Base-by-base conservation (phyloP, 2,329 filamentous ascomycete genomes). In the Beauveria australis region DNA sequence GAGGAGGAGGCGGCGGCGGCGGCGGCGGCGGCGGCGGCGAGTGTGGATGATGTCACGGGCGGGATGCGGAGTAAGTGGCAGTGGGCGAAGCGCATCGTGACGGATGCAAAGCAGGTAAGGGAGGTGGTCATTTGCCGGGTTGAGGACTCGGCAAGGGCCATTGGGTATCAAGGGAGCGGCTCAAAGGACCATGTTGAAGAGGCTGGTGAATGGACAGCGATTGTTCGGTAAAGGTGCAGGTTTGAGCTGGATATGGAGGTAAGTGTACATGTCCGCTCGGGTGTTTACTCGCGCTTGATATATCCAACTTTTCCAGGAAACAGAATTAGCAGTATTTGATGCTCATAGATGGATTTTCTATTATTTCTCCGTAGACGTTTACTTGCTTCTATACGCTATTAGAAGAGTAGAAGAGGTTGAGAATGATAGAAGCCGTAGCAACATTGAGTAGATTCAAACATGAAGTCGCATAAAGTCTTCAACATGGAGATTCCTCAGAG, bases 11-110 rank as follows among this genome's bases (percentile, higher is more conserved):
- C n/a, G n/a, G n/a, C n/a, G n/a, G n/a, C n/a, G n/a, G n/a, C n/a
- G n/a, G n/a, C 33, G 33, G 33, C 33, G 33, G 5, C 33, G 33
- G 33, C 30, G 30, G 44, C 16, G 22, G 40, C 44, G n/a, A 46
- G 24, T 14, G 56, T 62, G 33, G 56, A 62, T 22, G 61, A 62
- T 19, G 61, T 62, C 9, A 62, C 61, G 5, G 61, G 61, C 2
- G 28, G 44, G n/a, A 62, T 62, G 61, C 51, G 52, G 33, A 62
- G 61, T 18, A 62, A 62, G 28, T 62, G 61, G 43, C 30, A 62
- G 44, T 62, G 61, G 61, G 61, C 56, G 56, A 53, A 40, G 40
- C 49, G 52, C 22, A 62, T 62, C 52, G 52, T 59, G 52, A 56
- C 40, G 19, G 56, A 56, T 37, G 56, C 61, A 9, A n/a, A 18